Percentiles rank a stretch among this genome's conserved stretches.
Conservation (phyloP, 331 rosid genomes). For the Quercus lobata region DNA sequence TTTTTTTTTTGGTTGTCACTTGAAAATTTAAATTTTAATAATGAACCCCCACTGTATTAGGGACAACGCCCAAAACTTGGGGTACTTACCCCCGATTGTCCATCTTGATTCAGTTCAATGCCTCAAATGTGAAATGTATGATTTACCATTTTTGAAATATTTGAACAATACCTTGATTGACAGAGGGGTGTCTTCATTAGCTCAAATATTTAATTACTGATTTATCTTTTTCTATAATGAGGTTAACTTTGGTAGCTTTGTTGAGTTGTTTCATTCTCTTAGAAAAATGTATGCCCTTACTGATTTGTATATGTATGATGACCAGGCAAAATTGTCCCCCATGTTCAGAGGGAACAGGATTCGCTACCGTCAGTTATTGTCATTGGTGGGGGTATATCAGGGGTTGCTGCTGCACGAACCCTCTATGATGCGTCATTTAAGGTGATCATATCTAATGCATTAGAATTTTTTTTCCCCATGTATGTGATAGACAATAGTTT, state of each 20-base stretch:
- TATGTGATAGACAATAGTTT: background rate
- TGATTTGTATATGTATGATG: constrained; percentile 23
- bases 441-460: constrained; percentile 29
- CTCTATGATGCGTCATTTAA: constrained; percentile 65
- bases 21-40: too few species aligned
- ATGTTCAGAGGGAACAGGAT: constrained; percentile 34
- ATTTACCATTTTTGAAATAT: too few species aligned
- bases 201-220: too few species aligned
- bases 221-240: background rate
- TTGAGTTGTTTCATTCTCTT: background rate
- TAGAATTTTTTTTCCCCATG: background rate
- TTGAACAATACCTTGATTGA: too few species aligned
- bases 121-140: too few species aligned
- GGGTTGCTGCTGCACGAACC: constrained; percentile 62
- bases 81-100: too few species aligned
- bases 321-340: constrained; percentile 40
- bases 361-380: constrained; percentile 61
- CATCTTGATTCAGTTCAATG: too few species aligned
- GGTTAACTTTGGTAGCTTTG: too few species aligned
- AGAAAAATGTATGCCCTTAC: background rate
- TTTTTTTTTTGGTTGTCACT: too few species aligned
- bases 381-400: constrained; percentile 74
- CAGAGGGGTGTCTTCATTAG: too few species aligned
- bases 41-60: too few species aligned
- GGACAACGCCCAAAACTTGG: too few species aligned